phyloP scores from a whole-genome alignment of 75 land plant genomes.

The Pinus tabuliformis region DNA sequence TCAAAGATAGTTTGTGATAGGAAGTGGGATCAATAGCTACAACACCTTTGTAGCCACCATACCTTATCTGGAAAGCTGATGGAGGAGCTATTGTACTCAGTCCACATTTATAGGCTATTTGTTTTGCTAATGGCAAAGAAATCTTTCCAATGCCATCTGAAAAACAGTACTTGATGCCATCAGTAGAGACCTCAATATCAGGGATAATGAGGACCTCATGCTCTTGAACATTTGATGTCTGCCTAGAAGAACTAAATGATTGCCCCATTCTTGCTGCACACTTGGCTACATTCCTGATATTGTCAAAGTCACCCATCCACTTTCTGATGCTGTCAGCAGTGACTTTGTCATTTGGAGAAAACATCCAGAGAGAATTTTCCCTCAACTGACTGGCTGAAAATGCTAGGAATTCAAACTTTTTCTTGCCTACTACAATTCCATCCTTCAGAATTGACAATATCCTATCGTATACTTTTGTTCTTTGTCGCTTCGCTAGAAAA shows the following conservation, averaged over 20 bases:
- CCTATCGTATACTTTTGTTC: slow-evolving; percentile 52
- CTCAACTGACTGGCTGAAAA: slow-evolving; percentile 94
- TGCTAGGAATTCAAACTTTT: slow-evolving; percentile 78
- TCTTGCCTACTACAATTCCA: slow-evolving; percentile 60
- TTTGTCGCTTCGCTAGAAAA: slow-evolving; percentile 27
- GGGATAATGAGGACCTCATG: slow-evolving; percentile 58
- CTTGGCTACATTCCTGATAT: slow-evolving; percentile 70
- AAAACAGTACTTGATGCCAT: slow-evolving; percentile 70
- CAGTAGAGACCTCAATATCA: slow-evolving; percentile 53
- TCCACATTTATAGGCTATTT: slow-evolving; percentile 71
- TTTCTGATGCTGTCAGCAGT: slow-evolving; percentile 62
- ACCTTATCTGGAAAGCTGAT: slow-evolving; percentile 93
- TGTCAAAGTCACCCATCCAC: slow-evolving; percentile 87
- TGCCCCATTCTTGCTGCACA: slow-evolving; percentile 98
- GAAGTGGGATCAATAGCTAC: slow-evolving; percentile 81
- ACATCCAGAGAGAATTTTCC: slow-evolving; percentile 84
- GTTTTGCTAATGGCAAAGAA: slow-evolving; percentile 54
- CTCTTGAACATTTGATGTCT: slow-evolving; percentile 36
- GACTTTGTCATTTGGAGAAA: slow-evolving; percentile 62
- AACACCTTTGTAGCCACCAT: slow-evolving; percentile 94
- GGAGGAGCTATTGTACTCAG: slow-evolving; percentile 35
- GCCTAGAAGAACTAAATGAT: slow-evolving; percentile 71
- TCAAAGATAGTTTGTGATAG: slow-evolving; percentile 60
- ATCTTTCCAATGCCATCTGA: slow-evolving; percentile 98
- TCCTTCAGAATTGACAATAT: slow-evolving; percentile 53